These are phyloP conservation scores for Bidens hawaiensis DNA, from an alignment of 140 eudicot species.

Conservation along the genomic window DNA sequence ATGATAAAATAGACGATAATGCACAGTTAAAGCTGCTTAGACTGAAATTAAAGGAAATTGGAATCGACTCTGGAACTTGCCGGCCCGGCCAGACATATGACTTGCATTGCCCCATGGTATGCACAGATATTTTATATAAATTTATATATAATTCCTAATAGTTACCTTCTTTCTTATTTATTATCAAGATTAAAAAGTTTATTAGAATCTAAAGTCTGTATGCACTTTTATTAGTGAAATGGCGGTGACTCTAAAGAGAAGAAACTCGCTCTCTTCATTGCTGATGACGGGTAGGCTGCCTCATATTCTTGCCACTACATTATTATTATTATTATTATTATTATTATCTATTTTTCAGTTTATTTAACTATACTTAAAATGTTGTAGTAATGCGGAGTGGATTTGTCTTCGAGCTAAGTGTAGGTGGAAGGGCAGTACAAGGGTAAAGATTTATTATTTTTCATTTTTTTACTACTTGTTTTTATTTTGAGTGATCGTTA, in stretches of 20 bases:
- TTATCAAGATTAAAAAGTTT: not conserved
- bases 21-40: conserved; percentile 25
- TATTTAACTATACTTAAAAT: not conserved
- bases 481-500: not conserved
- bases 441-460: conserved; percentile 27
- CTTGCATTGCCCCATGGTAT: conserved; percentile 57
- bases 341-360: not conserved
- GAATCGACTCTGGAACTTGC: conserved; percentile 34
- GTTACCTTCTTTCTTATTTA: not conserved
- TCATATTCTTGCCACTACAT: conserved; percentile 4
- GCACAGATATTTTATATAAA: not conserved
- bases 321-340: not conserved
- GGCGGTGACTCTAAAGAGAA: conserved; percentile 69
- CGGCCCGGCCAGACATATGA: conserved; percentile 48
- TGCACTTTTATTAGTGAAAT: conserved; percentile 42
- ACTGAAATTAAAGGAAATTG: conserved; percentile 43
- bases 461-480: not conserved
- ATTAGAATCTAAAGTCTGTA: not conserved
- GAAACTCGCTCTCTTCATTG: conserved; percentile 51
- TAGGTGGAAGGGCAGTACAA: conserved; percentile 64
- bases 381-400: conserved; percentile 47
- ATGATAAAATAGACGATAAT: conserved; percentile 17
- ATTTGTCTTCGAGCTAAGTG: conserved; percentile 66
- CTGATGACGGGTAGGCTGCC: conserved; percentile 55
- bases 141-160: too few relatives aligned